These are phyloP conservation scores for Pistacia integerrima DNA, from an alignment of 345 rosid species.

Conservation along the genomic window DNA sequence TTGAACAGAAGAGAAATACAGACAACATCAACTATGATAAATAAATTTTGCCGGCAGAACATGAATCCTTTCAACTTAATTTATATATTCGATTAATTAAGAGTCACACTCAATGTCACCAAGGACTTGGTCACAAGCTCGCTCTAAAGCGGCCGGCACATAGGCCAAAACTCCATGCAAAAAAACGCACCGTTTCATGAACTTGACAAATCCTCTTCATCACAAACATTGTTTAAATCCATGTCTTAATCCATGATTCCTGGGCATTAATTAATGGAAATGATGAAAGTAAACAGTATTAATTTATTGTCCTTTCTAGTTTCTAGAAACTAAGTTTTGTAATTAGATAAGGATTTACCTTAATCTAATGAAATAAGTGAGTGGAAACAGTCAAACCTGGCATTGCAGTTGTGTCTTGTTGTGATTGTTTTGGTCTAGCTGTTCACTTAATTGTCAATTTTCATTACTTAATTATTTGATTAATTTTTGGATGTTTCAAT, in stretches of 20 bases:
- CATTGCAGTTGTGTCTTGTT: slow-evolving; percentile 4
- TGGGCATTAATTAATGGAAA: background rate
- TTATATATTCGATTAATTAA: background rate
- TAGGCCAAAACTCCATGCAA: slow-evolving; percentile 10
- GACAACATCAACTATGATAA: slow-evolving; percentile 1
- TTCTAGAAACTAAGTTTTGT: background rate
- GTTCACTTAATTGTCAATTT: slow-evolving; percentile 11
- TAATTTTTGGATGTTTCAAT: slow-evolving; percentile 10
- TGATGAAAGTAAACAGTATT: background rate
- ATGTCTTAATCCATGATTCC: slow-evolving; percentile 15
- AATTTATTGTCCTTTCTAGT: background rate
- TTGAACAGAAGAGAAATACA: background rate
- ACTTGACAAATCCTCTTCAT: background rate
- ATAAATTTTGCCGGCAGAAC: slow-evolving; percentile 32
- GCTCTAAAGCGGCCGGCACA: slow-evolving; percentile 29
- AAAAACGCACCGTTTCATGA: too few relatives aligned
- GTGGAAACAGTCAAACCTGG: background rate
- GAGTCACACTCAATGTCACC: background rate
- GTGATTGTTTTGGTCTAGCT: slow-evolving; percentile 12
- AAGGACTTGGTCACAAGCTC: slow-evolving; percentile 23
- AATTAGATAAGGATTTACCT: background rate
- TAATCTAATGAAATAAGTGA: background rate
- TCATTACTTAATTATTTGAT: background rate
- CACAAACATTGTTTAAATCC: slow-evolving; percentile 1
- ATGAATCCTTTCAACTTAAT: background rate